Evolutionary conservation across 805 yeast genomes (phyloP), one percentile per base, ranked within the genome.

Genomic region (Starmerella khaoyaiensis): DNA sequence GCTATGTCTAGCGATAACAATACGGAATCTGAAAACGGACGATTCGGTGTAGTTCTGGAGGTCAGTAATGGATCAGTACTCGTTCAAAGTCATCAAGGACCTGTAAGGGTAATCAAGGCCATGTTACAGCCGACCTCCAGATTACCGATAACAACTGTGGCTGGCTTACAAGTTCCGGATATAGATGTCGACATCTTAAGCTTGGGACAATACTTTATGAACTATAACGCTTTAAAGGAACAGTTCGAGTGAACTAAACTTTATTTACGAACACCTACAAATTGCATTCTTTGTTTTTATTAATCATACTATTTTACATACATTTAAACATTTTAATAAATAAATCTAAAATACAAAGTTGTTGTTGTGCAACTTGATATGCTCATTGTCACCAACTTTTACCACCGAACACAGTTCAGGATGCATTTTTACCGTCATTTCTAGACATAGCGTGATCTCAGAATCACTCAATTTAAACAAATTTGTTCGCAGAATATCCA

Each of bases 381-480:
- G 56, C 2, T 43, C 40, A 11, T 49, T 26, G 7, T 31, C 32
- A 5, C 57, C 58, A n/a, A 41, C 36, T 3, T 37, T 28, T 6
- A 51, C 50, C 11, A 56, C 31, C 2, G 46, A 21, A 39, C 58
- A 56, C 28, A 52, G 44, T 4, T 38, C 34, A 1, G 59, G 59
- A 26, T 42, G 36, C 30, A 28, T 24, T 12, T 33, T 21, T 6
- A 52, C 41, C 9, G 53, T 39, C 16, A 44, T 31, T n/a, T 39
- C 32, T n/a, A 56, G 35, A 5, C 50, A 50, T 7, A 45, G 44
- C 12, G 32, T 21, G 15, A 50, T 39, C 35, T 56, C 58, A 4
- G 37, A 23, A 4, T 37, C 36, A 33, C 57, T 49, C 19, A 56
- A 41, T 33, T 37, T 43, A 27, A 41, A 33, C 16, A 56, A 36